These are phyloP conservation scores for Penicillium arizonense DNA, from an alignment of 495 filamentous ascomycete genomes.

Conservation along the genomic window DNA sequence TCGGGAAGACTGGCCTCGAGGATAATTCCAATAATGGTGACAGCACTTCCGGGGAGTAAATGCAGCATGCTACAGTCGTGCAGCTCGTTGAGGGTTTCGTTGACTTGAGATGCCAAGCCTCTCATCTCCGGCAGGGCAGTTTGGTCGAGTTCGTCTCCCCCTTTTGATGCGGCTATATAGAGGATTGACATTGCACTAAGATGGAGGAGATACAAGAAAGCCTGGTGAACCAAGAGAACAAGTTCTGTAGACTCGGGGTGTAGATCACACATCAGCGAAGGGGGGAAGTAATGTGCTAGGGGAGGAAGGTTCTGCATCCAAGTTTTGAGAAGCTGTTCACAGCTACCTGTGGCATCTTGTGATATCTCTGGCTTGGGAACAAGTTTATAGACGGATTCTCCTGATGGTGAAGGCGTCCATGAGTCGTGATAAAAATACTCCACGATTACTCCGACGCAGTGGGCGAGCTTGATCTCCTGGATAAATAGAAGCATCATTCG, in stretches of 20 bases:
- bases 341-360: not conserved
- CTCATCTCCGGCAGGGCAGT: not conserved
- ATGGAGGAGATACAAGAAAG: conserved; percentile 7
- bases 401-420: conserved; percentile 3
- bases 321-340: conserved; percentile 5
- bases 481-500: conserved; percentile 9
- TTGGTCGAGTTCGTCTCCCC: not conserved
- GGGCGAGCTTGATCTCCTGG: conserved; percentile 2
- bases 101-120: not conserved
- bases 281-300: conserved; percentile 4
- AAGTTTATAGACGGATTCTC: not conserved
- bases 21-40: conserved; percentile 4
- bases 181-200: conserved; percentile 4
- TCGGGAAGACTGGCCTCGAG: conserved; percentile 2
- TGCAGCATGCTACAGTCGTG: conserved; percentile 9
- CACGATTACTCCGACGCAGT: conserved; percentile 2
- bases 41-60: not conserved
- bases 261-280: not conserved
- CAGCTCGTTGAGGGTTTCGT: conserved; percentile 4
- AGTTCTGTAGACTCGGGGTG: not conserved
- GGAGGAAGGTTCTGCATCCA: conserved; percentile 7
- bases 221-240: conserved; percentile 3
- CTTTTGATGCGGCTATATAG: not conserved
- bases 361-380: conserved; percentile 1
- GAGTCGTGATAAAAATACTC: not conserved